phyloP scores from a whole-genome alignment of 352 stramenopile genomes.

The Blastocystis sp. region DNA sequence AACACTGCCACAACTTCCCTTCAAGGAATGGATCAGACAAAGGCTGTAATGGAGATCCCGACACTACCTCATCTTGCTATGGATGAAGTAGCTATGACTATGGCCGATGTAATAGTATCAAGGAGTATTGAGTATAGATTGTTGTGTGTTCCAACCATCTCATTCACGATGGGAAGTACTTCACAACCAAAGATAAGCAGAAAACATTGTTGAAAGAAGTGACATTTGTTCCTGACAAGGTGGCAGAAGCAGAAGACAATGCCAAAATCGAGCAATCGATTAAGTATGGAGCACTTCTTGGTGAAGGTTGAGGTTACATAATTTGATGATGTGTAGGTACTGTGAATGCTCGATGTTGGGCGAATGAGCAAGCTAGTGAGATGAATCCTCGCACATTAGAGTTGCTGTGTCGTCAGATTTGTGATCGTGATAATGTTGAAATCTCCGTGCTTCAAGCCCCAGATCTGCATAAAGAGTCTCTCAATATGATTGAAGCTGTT shows the following conservation, averaged over 20 bases:
- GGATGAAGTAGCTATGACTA: not conserved
- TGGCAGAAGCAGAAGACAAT: not conserved
- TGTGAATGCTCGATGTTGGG: slow-evolving; percentile 43
- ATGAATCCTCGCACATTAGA: slow-evolving; percentile 30
- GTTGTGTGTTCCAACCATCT: slow-evolving; percentile 43
- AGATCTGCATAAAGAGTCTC: slow-evolving; percentile 73
- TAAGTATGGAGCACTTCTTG: slow-evolving; percentile 28
- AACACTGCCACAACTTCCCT: slow-evolving; percentile 43
- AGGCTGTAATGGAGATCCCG: slow-evolving; percentile 52
- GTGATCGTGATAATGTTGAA: slow-evolving; percentile 69
- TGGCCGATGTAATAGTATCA: not conserved
- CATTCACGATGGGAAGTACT: slow-evolving; percentile 49
- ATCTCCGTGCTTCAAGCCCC: slow-evolving; percentile 73
- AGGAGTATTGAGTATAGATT: not conserved
- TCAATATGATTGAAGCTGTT: slow-evolving; percentile 78
- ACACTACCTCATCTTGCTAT: not conserved
- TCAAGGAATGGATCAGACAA: slow-evolving; percentile 9
- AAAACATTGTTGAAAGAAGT: slow-evolving; percentile 43
- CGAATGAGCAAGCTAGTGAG: slow-evolving; percentile 59
- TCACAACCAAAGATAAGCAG: slow-evolving; percentile 49
- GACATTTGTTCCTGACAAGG: slow-evolving; percentile 10
- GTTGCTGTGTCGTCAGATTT: slow-evolving; percentile 42
- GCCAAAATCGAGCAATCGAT: slow-evolving; percentile 5
- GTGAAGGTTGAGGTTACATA: slow-evolving; percentile 4
- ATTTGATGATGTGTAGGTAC: not conserved